phyloP scores from a whole-genome alignment of 371 early-diverging fungal genomes.

The Mortierella sp. region DNA sequence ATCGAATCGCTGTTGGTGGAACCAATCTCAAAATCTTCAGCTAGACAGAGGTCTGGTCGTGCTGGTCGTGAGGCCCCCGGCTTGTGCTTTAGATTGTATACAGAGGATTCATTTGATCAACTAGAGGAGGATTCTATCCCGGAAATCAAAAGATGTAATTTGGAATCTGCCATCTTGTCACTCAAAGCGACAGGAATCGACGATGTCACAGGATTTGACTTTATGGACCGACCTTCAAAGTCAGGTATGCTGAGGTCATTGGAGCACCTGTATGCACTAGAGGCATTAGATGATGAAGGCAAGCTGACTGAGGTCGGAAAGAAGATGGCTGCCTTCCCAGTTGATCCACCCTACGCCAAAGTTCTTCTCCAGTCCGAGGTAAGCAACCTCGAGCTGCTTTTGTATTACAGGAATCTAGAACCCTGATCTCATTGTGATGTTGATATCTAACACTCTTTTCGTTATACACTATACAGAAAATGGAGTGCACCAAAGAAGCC shows the following conservation, averaged over 20 bases:
- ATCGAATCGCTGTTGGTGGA: conserved; percentile 89
- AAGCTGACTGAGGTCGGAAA: conserved; percentile 86
- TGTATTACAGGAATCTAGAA: not conserved
- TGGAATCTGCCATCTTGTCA: conserved; percentile 87
- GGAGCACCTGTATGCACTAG: conserved; percentile 90
- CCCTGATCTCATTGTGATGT: not conserved
- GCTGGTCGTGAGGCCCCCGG: conserved; percentile 95
- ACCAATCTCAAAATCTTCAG: conserved; percentile 94
- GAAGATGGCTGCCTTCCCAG: conserved; percentile 93
- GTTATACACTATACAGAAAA: conserved; percentile 28
- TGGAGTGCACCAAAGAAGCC: conserved; percentile 87
- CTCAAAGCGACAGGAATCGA: conserved; percentile 93
- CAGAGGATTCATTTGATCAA: conserved; percentile 83
- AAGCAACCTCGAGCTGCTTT: not conserved
- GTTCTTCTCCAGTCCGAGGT: conserved; percentile 82
- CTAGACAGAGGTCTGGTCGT: conserved; percentile 96
- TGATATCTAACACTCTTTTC: not conserved
- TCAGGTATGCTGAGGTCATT: conserved; percentile 80
- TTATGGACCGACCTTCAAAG: conserved; percentile 91
- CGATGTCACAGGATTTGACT: conserved; percentile 93
- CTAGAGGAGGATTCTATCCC: conserved; percentile 85
- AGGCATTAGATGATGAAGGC: conserved; percentile 89
- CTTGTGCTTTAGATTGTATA: conserved; percentile 94
- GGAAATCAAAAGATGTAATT: conserved; percentile 95
- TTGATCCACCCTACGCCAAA: conserved; percentile 92